Percentiles rank a stretch among this genome's conserved stretches.
Evolutionary conservation across 2,329 filamentous ascomycete genomes (phyloP).

Genomic region (Endocalyx cinctus): DNA sequence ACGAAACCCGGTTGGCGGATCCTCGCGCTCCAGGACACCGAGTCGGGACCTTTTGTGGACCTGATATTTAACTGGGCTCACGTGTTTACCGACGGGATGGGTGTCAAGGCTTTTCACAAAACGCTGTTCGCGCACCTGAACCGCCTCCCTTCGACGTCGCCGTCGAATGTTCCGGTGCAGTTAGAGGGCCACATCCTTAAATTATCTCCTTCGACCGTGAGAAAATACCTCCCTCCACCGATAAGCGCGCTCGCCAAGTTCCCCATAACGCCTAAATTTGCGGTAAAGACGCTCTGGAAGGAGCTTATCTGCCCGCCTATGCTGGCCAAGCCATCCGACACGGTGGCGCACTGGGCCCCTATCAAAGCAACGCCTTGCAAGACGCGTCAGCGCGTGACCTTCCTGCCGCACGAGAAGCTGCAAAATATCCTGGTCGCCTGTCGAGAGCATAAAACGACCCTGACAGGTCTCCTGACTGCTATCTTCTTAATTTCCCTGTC

Average conservation of each 20-base stretch:
- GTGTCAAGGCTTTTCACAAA: not conserved
- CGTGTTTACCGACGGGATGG: not conserved
- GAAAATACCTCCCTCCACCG: not conserved
- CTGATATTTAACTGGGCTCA: not conserved
- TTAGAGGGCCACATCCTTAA: no score
- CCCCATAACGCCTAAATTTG: not conserved
- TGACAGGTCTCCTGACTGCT: not conserved
- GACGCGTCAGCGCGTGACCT: not conserved
- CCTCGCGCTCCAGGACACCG: not conserved
- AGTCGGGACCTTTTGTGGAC: not conserved
- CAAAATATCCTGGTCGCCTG: not conserved
- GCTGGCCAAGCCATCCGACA: not conserved
- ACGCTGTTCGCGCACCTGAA: not conserved
- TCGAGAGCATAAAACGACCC: not conserved
- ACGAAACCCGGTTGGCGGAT: not conserved
- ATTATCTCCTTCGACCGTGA: not conserved
- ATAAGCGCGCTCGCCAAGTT: not conserved
- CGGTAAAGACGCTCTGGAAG: not conserved
- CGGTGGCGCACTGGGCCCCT: not conserved
- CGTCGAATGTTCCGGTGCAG: not conserved
- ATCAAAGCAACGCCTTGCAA: not conserved
- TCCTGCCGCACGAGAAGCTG: not conserved
- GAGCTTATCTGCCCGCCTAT: not conserved
- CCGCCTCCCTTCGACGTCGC: not conserved
- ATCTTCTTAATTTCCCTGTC: not conserved